Evolutionary conservation across 331 rosid species (phyloP), one percentile per base, ranked within the genome.

Genomic region (Quercus phellos): DNA sequence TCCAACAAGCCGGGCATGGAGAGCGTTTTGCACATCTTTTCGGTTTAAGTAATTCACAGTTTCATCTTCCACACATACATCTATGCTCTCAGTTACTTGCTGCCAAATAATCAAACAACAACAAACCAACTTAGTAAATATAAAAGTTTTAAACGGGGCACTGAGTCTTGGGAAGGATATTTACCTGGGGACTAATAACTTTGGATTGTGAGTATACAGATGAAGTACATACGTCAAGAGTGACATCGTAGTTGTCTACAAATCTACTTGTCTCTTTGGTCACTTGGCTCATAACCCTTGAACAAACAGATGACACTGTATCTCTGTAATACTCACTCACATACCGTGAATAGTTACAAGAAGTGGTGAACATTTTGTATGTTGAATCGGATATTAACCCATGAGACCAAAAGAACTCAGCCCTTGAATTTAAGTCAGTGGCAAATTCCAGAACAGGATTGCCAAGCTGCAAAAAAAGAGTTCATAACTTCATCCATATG

Each of bases 211-310:
- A 88, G 75, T 90, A 84, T 70, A 90, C 96, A 5, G 98, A 90
- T 24, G 98, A 87, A 53, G 90, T 85, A 79, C 98, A 94, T 32
- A 94, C 93, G 79, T 94, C 97, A 78, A 94, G 98, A 17, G 98
- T 94, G 16, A 94, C 98, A 83, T 94, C 98, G 56, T 94, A 94
- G 78, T 94, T 94, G 89, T 94, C 98, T 51, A 94, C 96, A 88
- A 94, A 94, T 82, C 86, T 86, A 85, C 98, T 93, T 53, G 97
- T 93, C 85, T 93, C 98, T 85, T 75, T 91, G 74, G 88, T 87
- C 72, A 93, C 98, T 82, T 86, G 90, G 63, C 84, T 82, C 93
- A 93, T 87, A 68, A 93, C 98, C 84, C 79, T 87, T 24, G 92
- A 85, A 80, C 98, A 93, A 82, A 86, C 72, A 4, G 92, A 83